phyloP scores from a whole-genome alignment of 495 filamentous ascomycete species.

The Podospora pseudoanserina region DNA sequence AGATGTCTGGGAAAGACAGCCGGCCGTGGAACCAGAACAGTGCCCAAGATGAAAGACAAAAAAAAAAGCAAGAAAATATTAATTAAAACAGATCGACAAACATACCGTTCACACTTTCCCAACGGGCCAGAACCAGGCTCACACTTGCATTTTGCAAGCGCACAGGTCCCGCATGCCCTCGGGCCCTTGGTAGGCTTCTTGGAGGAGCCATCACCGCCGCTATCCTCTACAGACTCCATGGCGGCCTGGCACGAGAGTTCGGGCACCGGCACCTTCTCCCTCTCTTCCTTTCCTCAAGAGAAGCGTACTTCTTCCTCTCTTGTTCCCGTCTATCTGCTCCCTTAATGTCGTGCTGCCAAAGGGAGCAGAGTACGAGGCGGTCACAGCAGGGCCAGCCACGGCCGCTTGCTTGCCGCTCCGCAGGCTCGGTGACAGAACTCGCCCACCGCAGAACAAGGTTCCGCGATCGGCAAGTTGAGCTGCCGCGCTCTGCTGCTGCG shows the following conservation, averaged over 20 bases:
- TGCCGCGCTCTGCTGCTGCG: background rate
- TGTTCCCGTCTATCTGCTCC: background rate
- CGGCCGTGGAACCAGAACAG: background rate
- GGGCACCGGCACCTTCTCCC: background rate
- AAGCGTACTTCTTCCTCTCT: background rate
- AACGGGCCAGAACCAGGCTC: slow-evolving; percentile 18
- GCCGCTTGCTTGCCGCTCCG: background rate
- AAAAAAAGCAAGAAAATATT: background rate
- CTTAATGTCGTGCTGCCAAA: background rate
- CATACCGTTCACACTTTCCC: slow-evolving; percentile 26
- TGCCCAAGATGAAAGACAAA: background rate
- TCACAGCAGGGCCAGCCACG: background rate
- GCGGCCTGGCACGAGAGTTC: background rate
- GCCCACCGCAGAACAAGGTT: too few species aligned
- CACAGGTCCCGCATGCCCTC: slow-evolving; percentile 26
- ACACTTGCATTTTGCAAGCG: slow-evolving; percentile 26
- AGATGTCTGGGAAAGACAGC: background rate
- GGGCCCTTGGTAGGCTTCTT: slow-evolving; percentile 23
- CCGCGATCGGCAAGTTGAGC: background rate
- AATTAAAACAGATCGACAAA: background rate
- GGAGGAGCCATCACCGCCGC: background rate
- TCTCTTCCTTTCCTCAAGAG: background rate
- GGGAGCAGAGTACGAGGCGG: background rate
- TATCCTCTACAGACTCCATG: background rate
- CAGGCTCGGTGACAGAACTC: too few species aligned